Evolutionary conservation across 2,329 filamentous ascomycete genomes (phyloP).

Genomic region (Drechslera avenae): DNA sequence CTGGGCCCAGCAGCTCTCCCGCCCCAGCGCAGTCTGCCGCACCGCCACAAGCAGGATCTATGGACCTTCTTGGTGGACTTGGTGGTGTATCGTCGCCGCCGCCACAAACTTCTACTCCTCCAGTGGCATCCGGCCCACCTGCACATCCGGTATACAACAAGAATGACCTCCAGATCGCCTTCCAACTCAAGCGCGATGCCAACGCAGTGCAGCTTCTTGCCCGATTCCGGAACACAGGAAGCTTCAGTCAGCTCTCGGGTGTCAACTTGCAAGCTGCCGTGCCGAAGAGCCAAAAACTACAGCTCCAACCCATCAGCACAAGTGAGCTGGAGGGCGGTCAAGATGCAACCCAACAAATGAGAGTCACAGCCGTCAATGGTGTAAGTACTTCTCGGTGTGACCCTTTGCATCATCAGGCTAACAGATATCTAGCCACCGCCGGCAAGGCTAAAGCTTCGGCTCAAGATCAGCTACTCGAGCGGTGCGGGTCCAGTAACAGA

Average conservation of each 20-base stretch:
- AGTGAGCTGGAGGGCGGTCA: constrained; percentile 75
- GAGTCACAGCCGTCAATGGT: constrained; percentile 80
- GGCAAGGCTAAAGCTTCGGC: constrained; percentile 73
- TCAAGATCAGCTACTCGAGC: constrained; percentile 79
- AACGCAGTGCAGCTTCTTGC: constrained; percentile 82
- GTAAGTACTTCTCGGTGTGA: constrained; percentile 65
- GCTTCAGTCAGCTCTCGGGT: constrained; percentile 67
- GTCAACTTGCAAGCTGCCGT: constrained; percentile 93
- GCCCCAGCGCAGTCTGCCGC: constrained; percentile 48
- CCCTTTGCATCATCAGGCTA: constrained; percentile 20
- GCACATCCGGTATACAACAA: constrained; percentile 81
- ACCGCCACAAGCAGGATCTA: constrained; percentile 42
- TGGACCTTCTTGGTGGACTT: constrained; percentile 52
- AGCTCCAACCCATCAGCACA: constrained; percentile 86
- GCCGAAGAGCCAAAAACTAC: constrained; percentile 92
- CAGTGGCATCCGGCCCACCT: constrained; percentile 47
- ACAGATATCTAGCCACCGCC: constrained; percentile 65
- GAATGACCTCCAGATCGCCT: constrained; percentile 79
- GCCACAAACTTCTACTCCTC: constrained; percentile 51
- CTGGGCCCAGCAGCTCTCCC: constrained; percentile 50
- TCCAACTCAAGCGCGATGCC: constrained; percentile 82
- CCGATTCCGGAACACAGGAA: constrained; percentile 78
- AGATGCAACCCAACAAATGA: constrained; percentile 90
- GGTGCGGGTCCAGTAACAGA: constrained; percentile 76
- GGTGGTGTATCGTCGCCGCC: constrained; percentile 55